Evolutionary conservation across 768 basidiomycete genomes (phyloP).

Genomic region (Boletus coccyginus): DNA sequence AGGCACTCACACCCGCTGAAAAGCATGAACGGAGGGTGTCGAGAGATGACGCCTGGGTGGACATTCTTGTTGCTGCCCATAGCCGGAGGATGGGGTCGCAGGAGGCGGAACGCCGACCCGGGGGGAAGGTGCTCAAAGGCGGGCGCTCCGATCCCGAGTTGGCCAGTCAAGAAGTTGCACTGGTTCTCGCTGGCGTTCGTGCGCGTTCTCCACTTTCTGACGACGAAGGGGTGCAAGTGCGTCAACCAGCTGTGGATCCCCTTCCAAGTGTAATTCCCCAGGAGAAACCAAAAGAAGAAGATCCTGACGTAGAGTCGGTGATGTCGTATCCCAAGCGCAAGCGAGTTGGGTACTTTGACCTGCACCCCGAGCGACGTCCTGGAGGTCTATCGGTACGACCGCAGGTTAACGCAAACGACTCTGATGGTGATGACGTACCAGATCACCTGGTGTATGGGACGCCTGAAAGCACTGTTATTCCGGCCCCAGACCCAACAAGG

Average conservation of each 20-base stretch:
- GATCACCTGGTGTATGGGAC: conserved; percentile 33
- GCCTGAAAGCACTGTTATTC: conserved; percentile 17
- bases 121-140: conserved; percentile 31
- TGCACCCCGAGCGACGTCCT: conserved; percentile 70
- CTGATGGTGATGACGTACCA: conserved; percentile 36
- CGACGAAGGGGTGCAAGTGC: conserved; percentile 36
- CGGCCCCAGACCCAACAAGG: conserved; percentile 27
- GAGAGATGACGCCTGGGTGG: conserved; percentile 82
- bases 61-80: conserved; percentile 70
- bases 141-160: conserved; percentile 62
- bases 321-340: conserved; percentile 34
- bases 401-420: conserved; percentile 30
- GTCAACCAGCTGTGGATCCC: conserved; percentile 18
- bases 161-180: conserved; percentile 69
- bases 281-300: conserved; percentile 43
- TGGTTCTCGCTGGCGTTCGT: conserved; percentile 60
- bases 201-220: conserved; percentile 38
- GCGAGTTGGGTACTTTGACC: conserved; percentile 71
- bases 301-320: conserved; percentile 45
- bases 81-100: conserved; percentile 52
- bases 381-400: conserved; percentile 24
- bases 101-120: conserved; percentile 42
- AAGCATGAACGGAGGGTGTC: conserved; percentile 43
- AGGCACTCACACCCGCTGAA: conserved; percentile 39
- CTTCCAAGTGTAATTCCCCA: not conserved